phyloP scores from a whole-genome alignment of 768 basidiomycete species.

The Leccinum subgranulosum region DNA sequence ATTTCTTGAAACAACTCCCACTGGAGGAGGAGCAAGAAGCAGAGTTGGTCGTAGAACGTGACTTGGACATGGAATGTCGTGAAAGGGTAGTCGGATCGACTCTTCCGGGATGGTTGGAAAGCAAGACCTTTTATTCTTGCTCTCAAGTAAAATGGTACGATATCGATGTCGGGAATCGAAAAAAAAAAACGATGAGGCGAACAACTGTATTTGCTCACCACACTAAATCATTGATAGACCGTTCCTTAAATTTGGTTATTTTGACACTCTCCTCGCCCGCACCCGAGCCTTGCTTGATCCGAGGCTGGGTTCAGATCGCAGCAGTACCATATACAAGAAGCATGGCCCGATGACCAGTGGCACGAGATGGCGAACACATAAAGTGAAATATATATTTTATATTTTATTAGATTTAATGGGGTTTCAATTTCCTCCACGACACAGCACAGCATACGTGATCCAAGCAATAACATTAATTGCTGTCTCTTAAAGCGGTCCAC shows the following conservation, averaged over 20 bases:
- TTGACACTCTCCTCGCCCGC: too few species aligned
- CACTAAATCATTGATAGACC: too few species aligned
- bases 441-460: too few species aligned
- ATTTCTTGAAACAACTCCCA: slow-evolving; percentile 25
- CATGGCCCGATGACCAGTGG: neutral
- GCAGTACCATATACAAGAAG: neutral
- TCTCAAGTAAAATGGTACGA: slow-evolving; percentile 4
- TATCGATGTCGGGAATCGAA: neutral
- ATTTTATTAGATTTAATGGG: too few species aligned
- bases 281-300: too few species aligned
- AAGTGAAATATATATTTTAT: too few species aligned
- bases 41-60: neutral
- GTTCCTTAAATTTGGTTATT: too few species aligned
- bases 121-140: neutral
- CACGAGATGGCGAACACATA: neutral
- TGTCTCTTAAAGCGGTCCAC: too few species aligned
- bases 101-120: neutral
- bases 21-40: neutral
- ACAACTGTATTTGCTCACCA: too few species aligned
- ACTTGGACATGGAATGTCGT: slow-evolving; percentile 18
- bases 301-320: neutral
- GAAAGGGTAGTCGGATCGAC: neutral
- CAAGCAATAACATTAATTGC: too few species aligned
- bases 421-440: too few species aligned
- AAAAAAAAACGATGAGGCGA: neutral